Percentiles rank a stretch among this genome's conserved stretches.
Evolutionary conservation across 768 basidiomycete genomes (phyloP).

Genomic region (Jaapia argillacea): DNA sequence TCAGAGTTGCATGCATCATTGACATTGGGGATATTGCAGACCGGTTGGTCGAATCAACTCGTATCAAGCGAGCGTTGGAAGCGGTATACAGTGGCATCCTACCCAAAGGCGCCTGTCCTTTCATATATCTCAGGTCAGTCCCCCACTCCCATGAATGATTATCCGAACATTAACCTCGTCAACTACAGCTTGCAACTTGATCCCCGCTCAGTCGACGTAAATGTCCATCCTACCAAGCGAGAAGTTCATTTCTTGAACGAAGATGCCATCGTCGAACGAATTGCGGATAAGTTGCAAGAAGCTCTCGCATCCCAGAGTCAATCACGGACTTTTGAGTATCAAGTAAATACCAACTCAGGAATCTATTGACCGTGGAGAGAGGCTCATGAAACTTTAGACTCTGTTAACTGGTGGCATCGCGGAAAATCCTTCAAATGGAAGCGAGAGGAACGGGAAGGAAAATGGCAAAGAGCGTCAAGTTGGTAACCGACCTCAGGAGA

Average conservation of each 20-base stretch:
- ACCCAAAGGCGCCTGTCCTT: constrained; percentile 84
- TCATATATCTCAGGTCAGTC: constrained; percentile 86
- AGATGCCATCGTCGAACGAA: constrained; percentile 69
- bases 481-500: too few relatives aligned
- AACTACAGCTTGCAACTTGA: constrained; percentile 63
- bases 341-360: constrained; percentile 30
- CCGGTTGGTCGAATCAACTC: constrained; percentile 80
- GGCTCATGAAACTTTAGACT: constrained; percentile 31
- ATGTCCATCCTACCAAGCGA: constrained; percentile 96
- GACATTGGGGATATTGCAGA: constrained; percentile 56
- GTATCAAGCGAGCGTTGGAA: constrained; percentile 84
- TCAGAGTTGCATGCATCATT: background rate
- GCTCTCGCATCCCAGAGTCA: constrained; percentile 52
- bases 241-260: constrained; percentile 94
- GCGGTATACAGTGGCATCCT: constrained; percentile 75
- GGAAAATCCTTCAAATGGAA: constrained; percentile 18
- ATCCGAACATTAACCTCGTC: background rate
- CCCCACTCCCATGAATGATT: background rate
- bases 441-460: constrained; percentile 30
- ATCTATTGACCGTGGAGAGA: background rate
- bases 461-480: constrained; percentile 12
- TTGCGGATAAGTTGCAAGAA: constrained; percentile 65
- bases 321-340: constrained; percentile 65
- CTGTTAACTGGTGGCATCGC: constrained; percentile 44
- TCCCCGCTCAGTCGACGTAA: constrained; percentile 87